These are phyloP conservation scores for Oehlia diaphana DNA, from an alignment of 192 early-diverging fungal species.

Conservation along the genomic window DNA sequence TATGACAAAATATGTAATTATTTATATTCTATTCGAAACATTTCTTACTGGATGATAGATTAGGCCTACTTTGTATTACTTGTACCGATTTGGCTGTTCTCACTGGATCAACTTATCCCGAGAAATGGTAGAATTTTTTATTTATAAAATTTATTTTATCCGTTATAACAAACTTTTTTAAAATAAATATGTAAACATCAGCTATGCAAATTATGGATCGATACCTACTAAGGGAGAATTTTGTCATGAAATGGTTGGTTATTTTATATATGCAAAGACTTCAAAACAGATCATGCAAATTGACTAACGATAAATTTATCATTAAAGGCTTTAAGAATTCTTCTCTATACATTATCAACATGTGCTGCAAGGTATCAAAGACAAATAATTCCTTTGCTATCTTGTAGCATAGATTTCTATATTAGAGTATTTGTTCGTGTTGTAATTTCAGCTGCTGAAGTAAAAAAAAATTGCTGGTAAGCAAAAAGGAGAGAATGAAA, in stretches of 20 bases:
- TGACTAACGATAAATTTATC: slow-evolving; percentile 20
- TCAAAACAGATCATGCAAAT: neutral
- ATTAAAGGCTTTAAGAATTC: slow-evolving; percentile 72
- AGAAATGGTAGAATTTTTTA: slow-evolving; percentile 56
- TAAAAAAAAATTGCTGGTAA: slow-evolving; percentile 77
- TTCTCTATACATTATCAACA: slow-evolving; percentile 80
- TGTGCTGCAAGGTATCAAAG: slow-evolving; percentile 83
- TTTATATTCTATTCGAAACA: neutral
- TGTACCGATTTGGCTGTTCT: slow-evolving; percentile 97
- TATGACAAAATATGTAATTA: slow-evolving; percentile 7
- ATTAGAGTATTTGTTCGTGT: slow-evolving; percentile 95
- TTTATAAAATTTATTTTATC: neutral
- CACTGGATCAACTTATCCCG: slow-evolving; percentile 86
- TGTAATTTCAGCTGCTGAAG: slow-evolving; percentile 64
- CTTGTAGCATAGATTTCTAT: slow-evolving; percentile 98
- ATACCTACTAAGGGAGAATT: slow-evolving; percentile 85
- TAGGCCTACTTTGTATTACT: slow-evolving; percentile 89
- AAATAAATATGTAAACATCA: slow-evolving; percentile 24
- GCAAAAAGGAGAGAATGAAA: neutral
- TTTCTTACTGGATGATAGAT: slow-evolving; percentile 37
- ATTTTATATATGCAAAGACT: neutral
- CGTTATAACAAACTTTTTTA: no score
- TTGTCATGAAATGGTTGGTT: slow-evolving; percentile 85
- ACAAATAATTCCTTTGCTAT: slow-evolving; percentile 84
- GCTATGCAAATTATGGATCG: slow-evolving; percentile 94